These are phyloP conservation scores for Pyrenophora teres DNA, from an alignment of 2,329 filamentous ascomycete species.

Conservation along the genomic window DNA sequence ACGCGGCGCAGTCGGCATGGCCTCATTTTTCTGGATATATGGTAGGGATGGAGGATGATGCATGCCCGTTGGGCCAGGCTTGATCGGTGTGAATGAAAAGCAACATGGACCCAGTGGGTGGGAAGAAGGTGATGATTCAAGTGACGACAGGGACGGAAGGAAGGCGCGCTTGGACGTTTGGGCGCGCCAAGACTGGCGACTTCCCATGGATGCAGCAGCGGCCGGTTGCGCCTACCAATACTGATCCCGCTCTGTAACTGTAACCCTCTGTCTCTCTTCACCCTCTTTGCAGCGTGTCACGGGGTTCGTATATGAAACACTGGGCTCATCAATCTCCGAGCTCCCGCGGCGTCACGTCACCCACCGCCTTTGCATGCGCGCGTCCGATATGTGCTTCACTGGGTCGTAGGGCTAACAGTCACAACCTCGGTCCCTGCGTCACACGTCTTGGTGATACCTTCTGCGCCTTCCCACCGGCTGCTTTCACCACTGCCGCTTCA, in stretches of 20 bases:
- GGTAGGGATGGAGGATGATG: constrained; percentile 4
- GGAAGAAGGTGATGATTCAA: background rate
- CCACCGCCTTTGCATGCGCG: constrained; percentile 28
- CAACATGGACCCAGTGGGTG: background rate
- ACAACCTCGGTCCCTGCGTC: constrained; percentile 33
- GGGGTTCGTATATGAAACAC: background rate
- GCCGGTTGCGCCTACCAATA: no score
- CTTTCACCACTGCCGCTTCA: constrained; percentile 15
- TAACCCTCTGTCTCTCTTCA: background rate
- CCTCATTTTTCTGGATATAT: constrained; percentile 5
- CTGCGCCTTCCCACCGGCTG: constrained; percentile 26
- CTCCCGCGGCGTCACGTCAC: constrained; percentile 3
- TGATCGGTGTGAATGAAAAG: constrained; percentile 18
- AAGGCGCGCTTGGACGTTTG: constrained; percentile 11
- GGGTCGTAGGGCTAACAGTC: constrained; percentile 39
- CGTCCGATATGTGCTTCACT: constrained; percentile 37
- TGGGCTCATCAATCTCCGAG: background rate
- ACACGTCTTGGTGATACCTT: constrained; percentile 34
- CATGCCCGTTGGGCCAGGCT: constrained; percentile 4
- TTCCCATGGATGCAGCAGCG: background rate
- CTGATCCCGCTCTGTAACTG: constrained; percentile 3
- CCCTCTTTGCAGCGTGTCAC: background rate
- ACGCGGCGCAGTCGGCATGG: constrained; percentile 14
- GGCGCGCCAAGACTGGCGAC: constrained; percentile 29
- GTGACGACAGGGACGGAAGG: constrained; percentile 7